Conservation (phyloP, 345 rosid species). For the Linum usitatissimum region DNA sequence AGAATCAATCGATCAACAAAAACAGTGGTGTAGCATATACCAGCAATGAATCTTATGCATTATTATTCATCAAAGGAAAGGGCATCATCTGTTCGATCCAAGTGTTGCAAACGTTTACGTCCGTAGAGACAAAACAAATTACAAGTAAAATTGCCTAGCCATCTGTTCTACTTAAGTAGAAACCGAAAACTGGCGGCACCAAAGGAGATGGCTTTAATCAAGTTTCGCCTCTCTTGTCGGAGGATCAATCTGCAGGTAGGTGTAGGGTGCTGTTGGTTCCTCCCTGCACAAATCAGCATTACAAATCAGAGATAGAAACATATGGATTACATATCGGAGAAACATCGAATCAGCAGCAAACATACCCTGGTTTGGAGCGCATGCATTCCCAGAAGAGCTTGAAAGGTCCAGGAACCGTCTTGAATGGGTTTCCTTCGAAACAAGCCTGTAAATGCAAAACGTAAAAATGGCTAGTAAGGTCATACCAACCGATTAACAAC, state of each 20-base stretch:
- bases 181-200: background rate
- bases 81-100: background rate
- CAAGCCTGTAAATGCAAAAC: slow-evolving; percentile 44
- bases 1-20: no score
- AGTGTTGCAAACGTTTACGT: background rate
- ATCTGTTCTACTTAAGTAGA: background rate
- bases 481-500: background rate
- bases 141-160: background rate
- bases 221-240: slow-evolving; percentile 61
- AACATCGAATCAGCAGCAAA: slow-evolving; percentile 1
- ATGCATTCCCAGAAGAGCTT: slow-evolving; percentile 87
- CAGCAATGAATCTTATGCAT: background rate
- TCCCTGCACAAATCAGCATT: slow-evolving; percentile 44
- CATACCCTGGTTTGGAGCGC: slow-evolving; percentile 97
- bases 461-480: background rate
- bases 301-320: background rate
- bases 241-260: slow-evolving; percentile 70
- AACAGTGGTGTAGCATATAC: background rate
- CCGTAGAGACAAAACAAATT: background rate
- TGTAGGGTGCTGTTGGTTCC: slow-evolving; percentile 84
- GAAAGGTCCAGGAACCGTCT: slow-evolving; percentile 96
- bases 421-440: slow-evolving; percentile 95
- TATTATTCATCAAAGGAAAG: background rate
- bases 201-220: slow-evolving; percentile 26
- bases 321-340: background rate